Evolutionary conservation across 805 yeast genomes (phyloP).

Genomic region (Candida schatavii): DNA sequence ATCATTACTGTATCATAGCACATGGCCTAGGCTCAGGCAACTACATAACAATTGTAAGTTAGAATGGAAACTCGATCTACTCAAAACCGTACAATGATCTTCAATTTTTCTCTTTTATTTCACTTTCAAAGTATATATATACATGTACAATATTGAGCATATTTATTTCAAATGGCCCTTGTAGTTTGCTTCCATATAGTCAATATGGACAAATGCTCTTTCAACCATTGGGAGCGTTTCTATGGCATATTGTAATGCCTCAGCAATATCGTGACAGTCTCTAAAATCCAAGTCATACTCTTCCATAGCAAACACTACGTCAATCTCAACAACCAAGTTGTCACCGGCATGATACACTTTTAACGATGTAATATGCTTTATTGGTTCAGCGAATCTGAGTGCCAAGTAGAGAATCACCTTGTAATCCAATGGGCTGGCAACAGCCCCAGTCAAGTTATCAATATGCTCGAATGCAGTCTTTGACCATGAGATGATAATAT

Average conservation of each 20-base stretch:
- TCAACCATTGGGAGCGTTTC: conserved; percentile 77
- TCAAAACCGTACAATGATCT: too few species aligned
- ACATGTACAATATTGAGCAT: too few species aligned
- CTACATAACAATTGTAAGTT: too few species aligned
- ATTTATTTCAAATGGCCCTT: conserved; percentile 38
- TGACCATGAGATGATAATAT: conserved; percentile 65
- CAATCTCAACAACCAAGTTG: conserved; percentile 72
- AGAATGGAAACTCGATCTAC: too few species aligned
- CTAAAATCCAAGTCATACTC: conserved; percentile 50
- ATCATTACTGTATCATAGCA: too few species aligned
- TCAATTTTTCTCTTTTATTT: too few species aligned
- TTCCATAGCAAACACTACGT: conserved; percentile 48
- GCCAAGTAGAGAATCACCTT: conserved; percentile 68
- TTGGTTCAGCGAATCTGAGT: conserved; percentile 64
- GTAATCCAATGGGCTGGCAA: conserved; percentile 59
- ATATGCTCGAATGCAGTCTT: conserved; percentile 67
- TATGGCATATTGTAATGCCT: conserved; percentile 74
- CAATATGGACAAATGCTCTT: conserved; percentile 79
- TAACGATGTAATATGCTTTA: conserved; percentile 60
- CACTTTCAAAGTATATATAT: too few species aligned
- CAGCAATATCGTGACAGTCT: conserved; percentile 79
- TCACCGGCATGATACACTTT: conserved; percentile 81
- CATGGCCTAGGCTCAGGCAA: too few species aligned
- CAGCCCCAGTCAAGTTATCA: conserved; percentile 70
- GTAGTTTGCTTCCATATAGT: conserved; percentile 49